A percentile compares a stretch with the other conserved stretches of the same genome.
These are phyloP conservation scores for Zelopaecilomyces penicillatus DNA, from an alignment of 2,329 filamentous ascomycete species.

Conservation along the genomic window DNA sequence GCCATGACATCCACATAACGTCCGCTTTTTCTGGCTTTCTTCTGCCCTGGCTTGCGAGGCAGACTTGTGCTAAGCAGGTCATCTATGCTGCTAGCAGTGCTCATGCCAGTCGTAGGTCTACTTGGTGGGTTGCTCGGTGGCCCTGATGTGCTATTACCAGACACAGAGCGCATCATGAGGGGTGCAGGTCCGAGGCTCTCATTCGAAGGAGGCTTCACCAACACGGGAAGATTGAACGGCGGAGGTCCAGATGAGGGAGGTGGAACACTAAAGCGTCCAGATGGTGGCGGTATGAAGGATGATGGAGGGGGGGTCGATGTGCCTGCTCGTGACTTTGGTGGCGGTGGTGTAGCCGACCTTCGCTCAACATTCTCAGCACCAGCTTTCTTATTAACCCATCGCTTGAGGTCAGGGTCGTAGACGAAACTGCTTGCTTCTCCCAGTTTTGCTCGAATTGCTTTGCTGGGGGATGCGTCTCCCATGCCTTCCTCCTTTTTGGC, in stretches of 20 bases:
- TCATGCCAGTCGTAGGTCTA: slow-evolving; percentile 72
- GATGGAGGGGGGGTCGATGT: slow-evolving; percentile 44
- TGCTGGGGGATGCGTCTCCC: slow-evolving; percentile 40
- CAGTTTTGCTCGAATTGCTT: slow-evolving; percentile 83
- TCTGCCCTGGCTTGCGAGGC: slow-evolving; percentile 56
- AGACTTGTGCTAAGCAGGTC: slow-evolving; percentile 73
- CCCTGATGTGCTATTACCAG: slow-evolving; percentile 34
- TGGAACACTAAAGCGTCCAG: slow-evolving; percentile 23
- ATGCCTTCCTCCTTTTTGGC: slow-evolving; percentile 44
- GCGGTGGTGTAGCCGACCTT: slow-evolving; percentile 66
- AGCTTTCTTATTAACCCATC: slow-evolving; percentile 96
- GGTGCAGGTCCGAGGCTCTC: slow-evolving; percentile 30
- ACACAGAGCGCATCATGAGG: slow-evolving; percentile 40
- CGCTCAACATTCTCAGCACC: slow-evolving; percentile 53
- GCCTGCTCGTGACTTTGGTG: slow-evolving; percentile 56
- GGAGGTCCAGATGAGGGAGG: slow-evolving; percentile 20
- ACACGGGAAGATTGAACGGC: slow-evolving; percentile 11
- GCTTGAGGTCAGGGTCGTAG: slow-evolving; percentile 91
- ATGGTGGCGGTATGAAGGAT: slow-evolving; percentile 22
- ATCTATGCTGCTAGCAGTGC: slow-evolving; percentile 89
- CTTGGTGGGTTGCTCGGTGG: slow-evolving; percentile 48
- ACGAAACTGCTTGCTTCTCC: slow-evolving; percentile 90
- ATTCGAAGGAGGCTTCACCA: slow-evolving; percentile 26
- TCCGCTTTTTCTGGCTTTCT: slow-evolving; percentile 72
- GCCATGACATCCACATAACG: slow-evolving; percentile 97